Evolutionary conservation across 2,329 filamentous ascomycete genomes (phyloP).

Genomic region (Neopestalotiopsis rosae): DNA sequence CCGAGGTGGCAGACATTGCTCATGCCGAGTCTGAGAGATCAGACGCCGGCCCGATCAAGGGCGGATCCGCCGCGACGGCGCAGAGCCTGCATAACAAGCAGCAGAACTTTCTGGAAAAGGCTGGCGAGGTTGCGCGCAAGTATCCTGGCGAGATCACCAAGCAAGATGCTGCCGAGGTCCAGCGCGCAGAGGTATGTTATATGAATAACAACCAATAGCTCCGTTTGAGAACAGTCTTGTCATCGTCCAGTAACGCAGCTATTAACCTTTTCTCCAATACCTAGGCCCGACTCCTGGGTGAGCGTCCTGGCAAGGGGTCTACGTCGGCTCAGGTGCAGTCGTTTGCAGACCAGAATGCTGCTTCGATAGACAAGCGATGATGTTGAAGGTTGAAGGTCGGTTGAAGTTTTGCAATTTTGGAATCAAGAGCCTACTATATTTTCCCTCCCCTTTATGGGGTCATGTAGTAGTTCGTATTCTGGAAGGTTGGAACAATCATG

Average conservation of each 20-base stretch:
- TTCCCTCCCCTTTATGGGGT: background rate
- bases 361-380: background rate
- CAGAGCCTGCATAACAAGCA: conserved; percentile 40
- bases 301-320: conserved; percentile 31
- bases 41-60: conserved; percentile 37
- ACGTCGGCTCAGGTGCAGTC: conserved; percentile 34
- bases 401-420: background rate
- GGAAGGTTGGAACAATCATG: background rate
- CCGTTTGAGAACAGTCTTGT: too few species aligned
- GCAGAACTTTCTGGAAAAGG: conserved; percentile 37
- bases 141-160: conserved; percentile 33
- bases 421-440: background rate
- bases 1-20: conserved; percentile 32
- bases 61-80: conserved; percentile 37
- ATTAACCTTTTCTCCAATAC: background rate
- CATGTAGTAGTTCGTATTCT: background rate
- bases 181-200: conserved; percentile 32
- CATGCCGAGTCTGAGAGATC: conserved; percentile 33
- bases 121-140: conserved; percentile 36
- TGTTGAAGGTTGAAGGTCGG: background rate
- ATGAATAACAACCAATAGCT: too few species aligned
- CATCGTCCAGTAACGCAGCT: background rate
- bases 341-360: conserved; percentile 31
- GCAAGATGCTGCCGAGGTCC: conserved; percentile 36
- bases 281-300: conserved; percentile 23